These are phyloP conservation scores for Rutstroemia sp. DNA, from an alignment of 2,329 filamentous ascomycete genomes.

Conservation along the genomic window DNA sequence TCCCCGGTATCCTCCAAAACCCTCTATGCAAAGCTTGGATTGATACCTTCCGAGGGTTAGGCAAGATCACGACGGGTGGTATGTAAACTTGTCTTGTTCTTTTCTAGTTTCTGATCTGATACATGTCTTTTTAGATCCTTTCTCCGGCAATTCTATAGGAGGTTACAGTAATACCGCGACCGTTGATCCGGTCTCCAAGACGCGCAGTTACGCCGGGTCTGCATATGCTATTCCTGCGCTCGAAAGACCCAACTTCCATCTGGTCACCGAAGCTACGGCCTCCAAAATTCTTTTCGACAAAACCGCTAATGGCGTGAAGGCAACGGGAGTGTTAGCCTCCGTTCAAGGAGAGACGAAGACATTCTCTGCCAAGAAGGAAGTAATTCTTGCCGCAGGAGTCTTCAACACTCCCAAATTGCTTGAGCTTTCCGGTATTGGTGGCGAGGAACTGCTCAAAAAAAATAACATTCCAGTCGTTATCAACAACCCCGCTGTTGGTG, in stretches of 20 bases:
- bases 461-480: conserved; percentile 37
- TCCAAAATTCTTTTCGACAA: conserved; percentile 2
- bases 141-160: background rate
- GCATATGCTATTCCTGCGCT: conserved; percentile 1
- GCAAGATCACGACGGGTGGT: conserved; percentile 4
- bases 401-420: conserved; percentile 46
- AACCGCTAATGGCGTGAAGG: background rate
- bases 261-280: conserved; percentile 1
- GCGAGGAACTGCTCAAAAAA: conserved; percentile 34
- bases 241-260: conserved; percentile 4
- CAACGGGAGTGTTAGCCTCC: background rate
- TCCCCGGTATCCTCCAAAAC: background rate
- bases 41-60: background rate
- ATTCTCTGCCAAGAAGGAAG: conserved; percentile 31
- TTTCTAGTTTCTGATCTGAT: too few relatives aligned
- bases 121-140: background rate
- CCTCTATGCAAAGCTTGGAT: conserved; percentile 4
- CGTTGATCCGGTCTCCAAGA: background rate
- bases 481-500: conserved; percentile 41
- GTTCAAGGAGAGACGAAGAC: conserved; percentile 3
- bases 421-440: conserved; percentile 44
- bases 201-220: conserved; percentile 4
- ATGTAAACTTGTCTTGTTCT: background rate
- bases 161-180: conserved; percentile 3
- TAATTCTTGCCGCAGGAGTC: conserved; percentile 43